A percentile compares a stretch with the other conserved stretches of the same genome.
phyloP scores from a whole-genome alignment of 164 flowering plant species.

The Vitis rotundifolia region DNA sequence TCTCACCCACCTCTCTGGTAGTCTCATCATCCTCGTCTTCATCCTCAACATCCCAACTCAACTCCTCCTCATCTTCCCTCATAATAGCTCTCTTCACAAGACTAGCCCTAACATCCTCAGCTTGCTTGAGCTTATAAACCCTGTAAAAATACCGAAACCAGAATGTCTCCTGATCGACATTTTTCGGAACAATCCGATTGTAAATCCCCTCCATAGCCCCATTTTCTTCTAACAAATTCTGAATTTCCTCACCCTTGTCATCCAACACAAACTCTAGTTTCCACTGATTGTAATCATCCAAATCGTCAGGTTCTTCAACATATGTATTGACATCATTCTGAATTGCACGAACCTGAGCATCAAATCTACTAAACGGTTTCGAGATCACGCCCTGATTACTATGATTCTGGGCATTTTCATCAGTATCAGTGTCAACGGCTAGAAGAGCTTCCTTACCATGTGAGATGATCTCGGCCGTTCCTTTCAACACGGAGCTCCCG shows the following conservation, averaged over 20 bases:
- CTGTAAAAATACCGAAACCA: conserved; percentile 77
- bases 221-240: conserved; percentile 50
- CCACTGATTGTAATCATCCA: conserved; percentile 66
- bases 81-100: conserved; percentile 73
- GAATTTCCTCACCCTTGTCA: conserved; percentile 59
- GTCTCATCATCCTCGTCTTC: conserved; percentile 32
- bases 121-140: conserved; percentile 64
- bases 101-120: conserved; percentile 66
- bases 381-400: conserved; percentile 17
- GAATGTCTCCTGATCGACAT: conserved; percentile 57
- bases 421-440: conserved; percentile 14
- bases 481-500: conserved; percentile 39
- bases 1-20: neutral
- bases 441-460: conserved; percentile 49
- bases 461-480: conserved; percentile 52
- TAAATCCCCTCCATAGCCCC: conserved; percentile 48
- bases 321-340: conserved; percentile 49
- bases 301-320: conserved; percentile 67
- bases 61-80: conserved; percentile 66
- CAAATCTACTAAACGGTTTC: conserved; percentile 46
- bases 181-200: conserved; percentile 58
- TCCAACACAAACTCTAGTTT: conserved; percentile 56
- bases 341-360: conserved; percentile 40
- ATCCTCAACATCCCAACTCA: conserved; percentile 92
- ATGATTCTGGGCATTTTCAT: neutral